These are phyloP conservation scores for Geotrichum macrosporum DNA, from an alignment of 1,139 yeast genomes.

Conservation along the genomic window DNA sequence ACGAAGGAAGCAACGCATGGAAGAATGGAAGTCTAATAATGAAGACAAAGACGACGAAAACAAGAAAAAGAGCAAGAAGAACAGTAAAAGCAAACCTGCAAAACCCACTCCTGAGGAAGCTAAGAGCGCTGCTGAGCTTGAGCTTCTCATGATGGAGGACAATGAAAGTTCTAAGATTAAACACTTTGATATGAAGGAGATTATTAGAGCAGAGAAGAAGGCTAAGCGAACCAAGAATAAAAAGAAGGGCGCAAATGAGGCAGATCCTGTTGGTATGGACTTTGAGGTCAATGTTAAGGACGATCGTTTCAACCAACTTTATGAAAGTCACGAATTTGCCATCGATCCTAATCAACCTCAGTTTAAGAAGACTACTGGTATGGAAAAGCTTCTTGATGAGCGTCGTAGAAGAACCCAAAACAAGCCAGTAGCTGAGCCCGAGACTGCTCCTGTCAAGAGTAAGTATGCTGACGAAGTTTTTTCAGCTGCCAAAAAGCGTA, in stretches of 20 bases:
- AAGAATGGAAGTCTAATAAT: slow-evolving; percentile 58
- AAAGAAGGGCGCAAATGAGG: slow-evolving; percentile 48
- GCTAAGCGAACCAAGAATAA: slow-evolving; percentile 63
- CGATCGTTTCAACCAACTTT: slow-evolving; percentile 82
- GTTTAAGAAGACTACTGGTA: slow-evolving; percentile 79
- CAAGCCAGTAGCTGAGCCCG: slow-evolving; percentile 8
- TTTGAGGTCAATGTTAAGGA: slow-evolving; percentile 66
- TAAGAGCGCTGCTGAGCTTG: slow-evolving; percentile 62
- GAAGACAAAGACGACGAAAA: slow-evolving; percentile 45
- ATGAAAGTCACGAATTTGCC: slow-evolving; percentile 85
- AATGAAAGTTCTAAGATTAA: slow-evolving; percentile 44
- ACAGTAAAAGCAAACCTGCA: slow-evolving; percentile 26
- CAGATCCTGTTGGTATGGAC: slow-evolving; percentile 30
- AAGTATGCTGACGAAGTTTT: slow-evolving; percentile 16
- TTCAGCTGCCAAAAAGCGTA: slow-evolving; percentile 19
- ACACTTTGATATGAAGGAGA: slow-evolving; percentile 70
- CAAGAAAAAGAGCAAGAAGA: slow-evolving; percentile 30
- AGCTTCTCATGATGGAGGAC: slow-evolving; percentile 72
- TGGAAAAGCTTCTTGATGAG: slow-evolving; percentile 75
- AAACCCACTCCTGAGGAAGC: slow-evolving; percentile 31
- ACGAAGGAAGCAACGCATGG: slow-evolving; percentile 77
- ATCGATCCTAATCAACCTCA: slow-evolving; percentile 80
- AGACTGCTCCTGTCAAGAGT: slow-evolving; percentile 2
- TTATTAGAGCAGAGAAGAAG: slow-evolving; percentile 41
- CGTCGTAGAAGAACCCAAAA: slow-evolving; percentile 52